Percentiles rank a stretch among this genome's conserved stretches.
These are phyloP conservation scores for Sporisorium reilianum DNA, from an alignment of 1,284 basidiomycete genomes.

Conservation along the genomic window DNA sequence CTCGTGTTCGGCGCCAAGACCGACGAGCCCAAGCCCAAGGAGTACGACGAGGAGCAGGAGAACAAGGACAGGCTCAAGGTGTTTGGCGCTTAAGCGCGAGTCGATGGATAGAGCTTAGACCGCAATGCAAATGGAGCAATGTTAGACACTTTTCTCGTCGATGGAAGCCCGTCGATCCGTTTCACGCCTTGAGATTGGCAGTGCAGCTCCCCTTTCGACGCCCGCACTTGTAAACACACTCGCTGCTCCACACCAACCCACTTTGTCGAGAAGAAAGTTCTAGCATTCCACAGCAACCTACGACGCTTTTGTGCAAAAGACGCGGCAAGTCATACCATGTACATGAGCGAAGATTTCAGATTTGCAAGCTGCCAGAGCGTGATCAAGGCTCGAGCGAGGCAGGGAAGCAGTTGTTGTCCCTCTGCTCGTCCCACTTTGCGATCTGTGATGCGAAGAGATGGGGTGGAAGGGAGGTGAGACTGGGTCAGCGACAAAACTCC, in stretches of 20 bases:
- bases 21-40: conserved; percentile 27
- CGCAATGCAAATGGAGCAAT: not conserved
- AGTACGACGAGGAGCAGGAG: conserved; percentile 34
- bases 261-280: conserved; percentile 3
- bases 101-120: not conserved
- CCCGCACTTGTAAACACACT: not conserved
- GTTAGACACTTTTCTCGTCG: too few species aligned
- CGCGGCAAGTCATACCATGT: conserved; percentile 7
- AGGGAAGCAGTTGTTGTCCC: conserved; percentile 67
- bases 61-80: conserved; percentile 27
- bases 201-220: not conserved
- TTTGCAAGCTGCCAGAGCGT: not conserved
- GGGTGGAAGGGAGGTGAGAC: not conserved
- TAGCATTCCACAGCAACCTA: conserved; percentile 8
- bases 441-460: conserved; percentile 37
- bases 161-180: too few species aligned
- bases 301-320: not conserved
- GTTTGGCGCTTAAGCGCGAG: conserved; percentile 18
- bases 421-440: conserved; percentile 69
- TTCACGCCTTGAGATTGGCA: not conserved
- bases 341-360: too few species aligned
- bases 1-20: conserved; percentile 71
- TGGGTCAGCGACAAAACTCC: not conserved
- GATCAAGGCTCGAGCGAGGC: conserved; percentile 63
- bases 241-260: not conserved